These are phyloP conservation scores for Gossypium arboreum DNA, from an alignment of 345 rosid genomes.

Conservation along the genomic window DNA sequence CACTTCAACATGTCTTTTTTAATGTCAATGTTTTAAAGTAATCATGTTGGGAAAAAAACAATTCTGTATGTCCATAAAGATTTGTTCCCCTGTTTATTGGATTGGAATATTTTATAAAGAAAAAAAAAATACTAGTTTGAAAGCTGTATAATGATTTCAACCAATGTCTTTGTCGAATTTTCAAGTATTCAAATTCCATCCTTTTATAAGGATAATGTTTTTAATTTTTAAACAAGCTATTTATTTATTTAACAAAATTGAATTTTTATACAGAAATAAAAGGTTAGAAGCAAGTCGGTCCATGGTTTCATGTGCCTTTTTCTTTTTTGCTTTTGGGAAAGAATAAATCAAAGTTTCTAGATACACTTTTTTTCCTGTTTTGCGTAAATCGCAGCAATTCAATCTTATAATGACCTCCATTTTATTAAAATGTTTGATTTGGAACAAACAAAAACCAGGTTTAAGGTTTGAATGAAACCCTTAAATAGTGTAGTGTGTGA, in stretches of 20 bases:
- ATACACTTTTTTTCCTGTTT: neutral
- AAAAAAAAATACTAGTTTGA: neutral
- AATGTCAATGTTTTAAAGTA: neutral
- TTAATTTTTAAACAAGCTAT: neutral
- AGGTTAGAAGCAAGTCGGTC: neutral
- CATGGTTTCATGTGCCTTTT: neutral
- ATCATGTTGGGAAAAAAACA: neutral
- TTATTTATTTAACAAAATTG: neutral
- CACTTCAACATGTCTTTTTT: conserved; percentile 1
- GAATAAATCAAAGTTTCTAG: neutral
- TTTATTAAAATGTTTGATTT: neutral
- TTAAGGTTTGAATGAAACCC: too few relatives aligned
- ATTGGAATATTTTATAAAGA: conserved; percentile 3
- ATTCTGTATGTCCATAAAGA: neutral
- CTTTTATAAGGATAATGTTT: too few relatives aligned
- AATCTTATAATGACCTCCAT: too few relatives aligned
- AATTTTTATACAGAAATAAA: neutral
- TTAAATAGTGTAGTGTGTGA: too few relatives aligned
- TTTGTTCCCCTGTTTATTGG: neutral
- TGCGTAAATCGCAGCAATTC: too few relatives aligned
- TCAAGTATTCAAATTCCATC: too few relatives aligned
- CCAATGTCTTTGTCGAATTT: neutral
- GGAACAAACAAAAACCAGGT: neutral
- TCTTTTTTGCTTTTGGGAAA: neutral
- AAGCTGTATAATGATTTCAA: neutral